Conservation (phyloP, 768 basidiomycete species). For the Phlebiopsis gigantea region DNA sequence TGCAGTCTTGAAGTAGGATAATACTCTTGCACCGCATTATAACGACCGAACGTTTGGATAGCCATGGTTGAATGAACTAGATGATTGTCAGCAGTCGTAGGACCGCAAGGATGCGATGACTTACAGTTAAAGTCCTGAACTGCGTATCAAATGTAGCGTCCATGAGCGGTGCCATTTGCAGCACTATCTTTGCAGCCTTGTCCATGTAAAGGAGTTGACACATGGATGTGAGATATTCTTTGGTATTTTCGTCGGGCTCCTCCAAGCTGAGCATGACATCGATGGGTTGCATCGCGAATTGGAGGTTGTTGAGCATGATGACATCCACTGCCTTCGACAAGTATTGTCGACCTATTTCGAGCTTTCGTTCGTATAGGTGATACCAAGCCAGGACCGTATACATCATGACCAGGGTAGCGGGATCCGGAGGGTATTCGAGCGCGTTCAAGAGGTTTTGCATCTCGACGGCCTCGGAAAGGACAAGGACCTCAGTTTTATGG, state of each 20-base stretch:
- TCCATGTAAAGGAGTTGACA: slow-evolving; percentile 22
- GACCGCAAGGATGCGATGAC: too few relatives aligned
- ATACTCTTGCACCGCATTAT: slow-evolving; percentile 5
- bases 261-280: not conserved
- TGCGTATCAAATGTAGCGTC: too few relatives aligned
- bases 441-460: slow-evolving; percentile 8
- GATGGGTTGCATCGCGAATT: slow-evolving; percentile 3
- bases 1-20: slow-evolving; percentile 1
- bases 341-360: slow-evolving; percentile 17
- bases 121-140: too few relatives aligned
- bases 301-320: slow-evolving; percentile 11
- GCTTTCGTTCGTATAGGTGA: slow-evolving; percentile 15
- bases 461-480: slow-evolving; percentile 15
- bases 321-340: slow-evolving; percentile 15
- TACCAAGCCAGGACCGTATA: slow-evolving; percentile 19
- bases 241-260: slow-evolving; percentile 12
- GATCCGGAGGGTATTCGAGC: slow-evolving; percentile 12
- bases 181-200: slow-evolving; percentile 17
- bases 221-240: slow-evolving; percentile 19
- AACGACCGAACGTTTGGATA: slow-evolving; percentile 6
- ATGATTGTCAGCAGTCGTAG: too few relatives aligned
- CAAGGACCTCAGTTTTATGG: slow-evolving; percentile 2
- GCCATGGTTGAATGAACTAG: slow-evolving; percentile 12
- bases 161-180: not conserved
- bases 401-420: slow-evolving; percentile 17